These are phyloP conservation scores for Paramecium caudatum DNA, from an alignment of 73 alveolate genomes.

Conservation along the genomic window DNA sequence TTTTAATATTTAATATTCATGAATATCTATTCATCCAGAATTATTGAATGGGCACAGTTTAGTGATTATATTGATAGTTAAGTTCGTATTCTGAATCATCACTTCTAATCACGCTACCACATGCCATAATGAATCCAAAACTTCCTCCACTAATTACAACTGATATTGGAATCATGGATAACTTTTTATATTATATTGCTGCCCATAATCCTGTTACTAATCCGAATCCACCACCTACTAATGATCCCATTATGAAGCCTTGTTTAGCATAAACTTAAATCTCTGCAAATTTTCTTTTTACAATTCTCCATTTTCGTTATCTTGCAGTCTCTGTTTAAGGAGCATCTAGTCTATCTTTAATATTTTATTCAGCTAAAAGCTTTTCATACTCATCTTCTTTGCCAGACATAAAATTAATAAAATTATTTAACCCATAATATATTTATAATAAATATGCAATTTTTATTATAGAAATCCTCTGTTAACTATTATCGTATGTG, in stretches of 20 bases:
- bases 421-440: too few relatives aligned
- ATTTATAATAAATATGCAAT: too few relatives aligned
- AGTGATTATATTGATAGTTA: too few relatives aligned
- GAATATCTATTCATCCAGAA: neutral
- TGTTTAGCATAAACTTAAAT: slow-evolving; percentile 65
- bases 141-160: slow-evolving; percentile 67
- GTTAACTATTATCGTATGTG: slow-evolving; percentile 63
- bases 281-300: slow-evolving; percentile 53
- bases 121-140: slow-evolving; percentile 75
- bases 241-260: slow-evolving; percentile 71
- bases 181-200: slow-evolving; percentile 48
- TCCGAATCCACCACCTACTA: slow-evolving; percentile 72
- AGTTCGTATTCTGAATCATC: too few relatives aligned
- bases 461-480: too few relatives aligned
- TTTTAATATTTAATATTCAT: neutral
- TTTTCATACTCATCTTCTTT: slow-evolving; percentile 59
- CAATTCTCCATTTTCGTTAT: slow-evolving; percentile 67
- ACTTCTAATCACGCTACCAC: slow-evolving; percentile 73
- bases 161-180: slow-evolving; percentile 68
- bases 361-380: slow-evolving; percentile 15
- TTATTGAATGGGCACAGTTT: too few relatives aligned
- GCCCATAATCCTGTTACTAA: slow-evolving; percentile 71
- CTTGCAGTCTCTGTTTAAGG: slow-evolving; percentile 70
- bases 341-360: slow-evolving; percentile 66
- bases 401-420: slow-evolving; percentile 45